These are phyloP conservation scores for Tinospora cordifolia DNA, from an alignment of 164 flowering plant genomes.

Conservation along the genomic window DNA sequence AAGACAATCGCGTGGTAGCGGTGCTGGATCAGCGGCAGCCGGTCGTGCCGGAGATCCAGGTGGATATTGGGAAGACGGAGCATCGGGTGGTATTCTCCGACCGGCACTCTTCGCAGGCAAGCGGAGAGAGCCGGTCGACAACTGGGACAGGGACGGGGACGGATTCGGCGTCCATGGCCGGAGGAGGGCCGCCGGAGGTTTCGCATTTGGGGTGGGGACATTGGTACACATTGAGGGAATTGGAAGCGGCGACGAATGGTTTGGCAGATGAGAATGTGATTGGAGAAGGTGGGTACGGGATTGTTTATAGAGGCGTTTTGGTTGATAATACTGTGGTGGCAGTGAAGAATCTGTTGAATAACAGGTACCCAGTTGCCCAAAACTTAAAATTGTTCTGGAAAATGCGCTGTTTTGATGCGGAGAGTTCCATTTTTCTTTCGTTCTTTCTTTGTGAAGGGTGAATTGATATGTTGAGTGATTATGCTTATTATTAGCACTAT, in stretches of 20 bases:
- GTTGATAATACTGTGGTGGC: conserved; percentile 44
- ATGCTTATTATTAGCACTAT: too few species aligned
- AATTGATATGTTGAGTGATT: too few species aligned
- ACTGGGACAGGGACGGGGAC: too few species aligned
- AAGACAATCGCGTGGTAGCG: too few species aligned
- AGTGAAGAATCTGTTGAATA: conserved; percentile 69
- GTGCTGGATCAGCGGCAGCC: conserved; percentile 11
- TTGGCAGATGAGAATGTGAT: conserved; percentile 55
- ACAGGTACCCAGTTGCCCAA: conserved; percentile 33
- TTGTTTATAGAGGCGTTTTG: conserved; percentile 58
- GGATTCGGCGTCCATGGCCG: conserved; percentile 29
- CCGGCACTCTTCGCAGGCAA: conserved; percentile 40
- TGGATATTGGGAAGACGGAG: too few species aligned
- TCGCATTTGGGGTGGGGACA: conserved; percentile 85
- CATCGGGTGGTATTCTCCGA: conserved; percentile 67
- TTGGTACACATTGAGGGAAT: conserved; percentile 73
- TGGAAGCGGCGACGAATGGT: conserved; percentile 50
- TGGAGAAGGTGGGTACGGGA: conserved; percentile 82
- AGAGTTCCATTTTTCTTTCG: too few species aligned
- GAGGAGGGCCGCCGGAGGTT: conserved; percentile 59
- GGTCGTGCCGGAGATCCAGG: too few species aligned
- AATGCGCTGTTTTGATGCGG: too few species aligned
- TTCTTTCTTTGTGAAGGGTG: too few species aligned
- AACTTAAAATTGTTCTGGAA: too few species aligned
- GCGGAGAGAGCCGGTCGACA: conserved; percentile 67